Base-by-base conservation (phyloP, 2,329 filamentous ascomycete species). In the Botrytis squamosa region DNA sequence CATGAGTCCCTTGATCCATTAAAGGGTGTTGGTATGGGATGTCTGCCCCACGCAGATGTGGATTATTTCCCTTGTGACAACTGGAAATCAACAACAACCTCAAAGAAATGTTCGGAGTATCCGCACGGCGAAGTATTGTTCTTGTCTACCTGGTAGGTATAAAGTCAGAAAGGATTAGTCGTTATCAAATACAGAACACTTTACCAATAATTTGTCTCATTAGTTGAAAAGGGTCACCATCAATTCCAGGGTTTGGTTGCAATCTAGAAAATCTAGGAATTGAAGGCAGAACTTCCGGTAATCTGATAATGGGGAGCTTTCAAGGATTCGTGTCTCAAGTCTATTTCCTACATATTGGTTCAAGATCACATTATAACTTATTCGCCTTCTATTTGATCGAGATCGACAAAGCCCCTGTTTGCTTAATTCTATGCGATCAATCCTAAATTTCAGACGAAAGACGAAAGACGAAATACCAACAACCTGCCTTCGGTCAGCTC, bases 311-410 rank as follows among this genome's bases (percentile, higher is more conserved):
- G 20, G 55, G 46, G 46, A 67, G 29, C 65, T 55, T 29, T 67
- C 65, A 67, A 67, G 65, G 65, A 49, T 68, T 55, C 42, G n/a
- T 68, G 65, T 68, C 65, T 68, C 46, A 40, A 40, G 65, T 68
- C 46, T 68, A 55, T 55, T 68, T 52, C 16, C 65, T 55, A 55
- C 22, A 67, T 67, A 67, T 55, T 67, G 33, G 33, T n/a, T 67
- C 33, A 68, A 68, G 65, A 68, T 40, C 46, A 55, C 10, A 25
- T 55, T 68, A 18, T 18, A 40, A 33, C 36, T 68, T 55, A 40
- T 46, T 36, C 46, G 36, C 46, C 65, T 55, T 68, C 38, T 18
- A 57, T 57, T 42, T 69, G 46, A 59, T 70, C 55, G n/a, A 36
- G 67, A 70, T 60, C 52, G 52, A 60, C 67, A 60, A 70, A 70